Evolutionary conservation across 371 early-diverging fungal genomes (phyloP), one percentile per base, ranked within the genome.

Genomic region (Polyrhizophydium stewartii): DNA sequence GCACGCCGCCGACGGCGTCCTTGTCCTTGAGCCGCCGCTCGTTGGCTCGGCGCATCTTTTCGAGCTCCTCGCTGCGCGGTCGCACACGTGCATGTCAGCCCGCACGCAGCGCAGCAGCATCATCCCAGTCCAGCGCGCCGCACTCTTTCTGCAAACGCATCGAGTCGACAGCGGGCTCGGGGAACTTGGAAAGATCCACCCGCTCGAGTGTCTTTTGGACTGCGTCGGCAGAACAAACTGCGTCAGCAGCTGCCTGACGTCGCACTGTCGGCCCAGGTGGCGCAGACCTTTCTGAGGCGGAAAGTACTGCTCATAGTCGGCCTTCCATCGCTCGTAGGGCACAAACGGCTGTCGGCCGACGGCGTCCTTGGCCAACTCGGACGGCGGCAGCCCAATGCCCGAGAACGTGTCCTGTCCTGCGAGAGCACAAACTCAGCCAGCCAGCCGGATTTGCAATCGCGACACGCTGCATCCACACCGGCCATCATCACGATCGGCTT

Each of bases 101-200:
- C 41, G 40, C 5, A 35, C 17, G 40, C 56, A 25, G 37, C 16
- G 22, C 22, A 22, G 41, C 10, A 1, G 32, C 37, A 31, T 17
- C n/a, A 7, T 21, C 25, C 16, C n/a, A 43, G 0, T 41, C 31
- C 17, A 10, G 1, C 2, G 7, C 7, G 25, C 16, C 22, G 35
- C 24, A 55, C 77, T 73, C 69, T 69, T 77, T 77, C 59, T 77
- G 77, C 17, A 59, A 61, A 24, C 74, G 55, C 65, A 74, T 45
- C 5, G 69, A 37, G 55, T 79, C 79, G 6, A 79, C 61, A 17
- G 63, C 53, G 7, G 60, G 61, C 55, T 79, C 79, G 9, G 65
- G 64, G 53, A 58, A 74, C 60, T 69, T 69, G 25, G 30, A 24
- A 25, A 71, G 60, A 64, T 74, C 65, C 21, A 70, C 51, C 9